These are phyloP conservation scores for Boletales sp. DNA, from an alignment of 768 basidiomycete species.

Conservation along the genomic window DNA sequence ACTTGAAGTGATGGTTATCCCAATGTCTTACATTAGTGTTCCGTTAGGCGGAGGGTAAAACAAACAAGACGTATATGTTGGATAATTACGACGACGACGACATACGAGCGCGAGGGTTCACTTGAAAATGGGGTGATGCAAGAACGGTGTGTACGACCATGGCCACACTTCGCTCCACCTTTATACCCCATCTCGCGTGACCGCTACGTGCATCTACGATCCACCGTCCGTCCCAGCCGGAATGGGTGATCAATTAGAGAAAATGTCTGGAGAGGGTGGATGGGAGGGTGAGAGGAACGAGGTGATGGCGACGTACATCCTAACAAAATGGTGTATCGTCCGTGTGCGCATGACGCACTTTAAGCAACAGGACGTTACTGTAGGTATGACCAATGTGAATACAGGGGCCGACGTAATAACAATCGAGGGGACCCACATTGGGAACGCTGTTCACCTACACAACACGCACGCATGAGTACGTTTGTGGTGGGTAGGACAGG, in stretches of 20 bases:
- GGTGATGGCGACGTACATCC: neutral
- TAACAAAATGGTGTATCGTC: neutral
- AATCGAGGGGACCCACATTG: slow-evolving; percentile 5
- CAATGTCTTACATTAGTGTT: no score
- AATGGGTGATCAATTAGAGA: neutral
- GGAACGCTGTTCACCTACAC: slow-evolving; percentile 3
- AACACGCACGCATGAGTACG: neutral
- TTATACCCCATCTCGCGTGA: neutral
- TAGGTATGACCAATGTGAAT: neutral
- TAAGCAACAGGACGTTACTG: neutral
- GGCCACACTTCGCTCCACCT: slow-evolving; percentile 1
- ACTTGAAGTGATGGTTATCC: no score
- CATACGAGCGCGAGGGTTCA: neutral
- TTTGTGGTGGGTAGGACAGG: neutral
- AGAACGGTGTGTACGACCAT: slow-evolving; percentile 1
- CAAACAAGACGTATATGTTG: neutral
- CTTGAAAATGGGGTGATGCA: neutral
- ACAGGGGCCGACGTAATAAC: neutral
- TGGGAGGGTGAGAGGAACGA: no score
- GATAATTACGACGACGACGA: neutral
- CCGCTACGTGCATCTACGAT: neutral
- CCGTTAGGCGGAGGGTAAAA: no score
- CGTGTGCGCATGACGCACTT: neutral
- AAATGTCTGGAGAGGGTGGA: neutral
- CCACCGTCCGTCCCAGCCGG: neutral